A percentile compares a stretch with the other conserved stretches of the same genome.
These are phyloP conservation scores for Nyctanthes arbortristis DNA, from an alignment of 257 asterid genomes.

Conservation along the genomic window DNA sequence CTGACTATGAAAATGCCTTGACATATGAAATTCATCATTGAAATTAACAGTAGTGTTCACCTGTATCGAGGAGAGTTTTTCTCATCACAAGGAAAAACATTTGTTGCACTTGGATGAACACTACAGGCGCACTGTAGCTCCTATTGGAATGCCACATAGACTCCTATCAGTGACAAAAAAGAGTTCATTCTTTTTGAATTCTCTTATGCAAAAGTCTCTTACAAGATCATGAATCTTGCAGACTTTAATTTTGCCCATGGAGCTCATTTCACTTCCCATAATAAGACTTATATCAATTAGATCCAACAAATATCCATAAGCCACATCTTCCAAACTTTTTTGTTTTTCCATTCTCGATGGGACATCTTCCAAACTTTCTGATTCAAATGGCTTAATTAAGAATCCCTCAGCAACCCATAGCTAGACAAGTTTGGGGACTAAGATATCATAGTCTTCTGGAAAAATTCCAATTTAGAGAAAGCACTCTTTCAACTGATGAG, in stretches of 20 bases:
- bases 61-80: background rate
- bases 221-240: no score
- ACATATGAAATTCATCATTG: no score
- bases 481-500: background rate
- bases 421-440: background rate
- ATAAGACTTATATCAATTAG: background rate
- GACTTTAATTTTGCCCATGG: conserved; percentile 1
- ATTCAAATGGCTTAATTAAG: background rate
- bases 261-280: background rate
- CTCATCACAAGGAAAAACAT: background rate
- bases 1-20: no score
- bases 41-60: background rate
- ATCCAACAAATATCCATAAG: background rate
- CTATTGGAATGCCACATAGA: background rate
- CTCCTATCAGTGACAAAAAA: background rate
- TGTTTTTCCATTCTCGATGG: no score
- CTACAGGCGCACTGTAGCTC: background rate
- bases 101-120: no score
- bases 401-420: conserved; percentile 14
- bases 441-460: conserved; percentile 2
- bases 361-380: no score
- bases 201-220: conserved; percentile 1
- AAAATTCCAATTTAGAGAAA: conserved; percentile 12
- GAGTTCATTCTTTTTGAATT: background rate
- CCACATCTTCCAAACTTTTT: background rate